phyloP scores from a whole-genome alignment of 2,329 filamentous ascomycete species.

The Fusarium tanahbumbuense region DNA sequence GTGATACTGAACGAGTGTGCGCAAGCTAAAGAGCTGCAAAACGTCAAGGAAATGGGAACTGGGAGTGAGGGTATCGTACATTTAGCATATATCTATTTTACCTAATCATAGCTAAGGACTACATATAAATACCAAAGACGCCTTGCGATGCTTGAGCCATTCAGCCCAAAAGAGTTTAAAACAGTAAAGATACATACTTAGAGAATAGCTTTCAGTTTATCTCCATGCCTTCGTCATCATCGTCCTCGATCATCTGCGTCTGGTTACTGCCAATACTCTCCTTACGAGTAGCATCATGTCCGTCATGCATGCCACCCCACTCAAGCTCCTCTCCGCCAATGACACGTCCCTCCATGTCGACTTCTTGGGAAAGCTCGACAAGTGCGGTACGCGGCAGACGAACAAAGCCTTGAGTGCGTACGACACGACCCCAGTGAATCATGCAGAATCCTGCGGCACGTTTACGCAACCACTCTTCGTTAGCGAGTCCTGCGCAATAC shows the following conservation, averaged over 20 bases:
- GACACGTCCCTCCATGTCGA: conserved; percentile 92
- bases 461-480: conserved; percentile 92
- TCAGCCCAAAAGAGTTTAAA: background rate
- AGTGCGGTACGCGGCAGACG: conserved; percentile 81
- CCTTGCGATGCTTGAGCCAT: conserved; percentile 32
- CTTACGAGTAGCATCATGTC: conserved; percentile 60
- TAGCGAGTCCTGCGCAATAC: conserved; percentile 90
- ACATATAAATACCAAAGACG: conserved; percentile 18
- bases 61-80: conserved; percentile 6
- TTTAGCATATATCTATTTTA: conserved; percentile 15
- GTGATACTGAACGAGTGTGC: background rate
- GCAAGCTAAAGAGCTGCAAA: background rate
- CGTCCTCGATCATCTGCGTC: conserved; percentile 67
- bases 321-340: conserved; percentile 86
- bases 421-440: conserved; percentile 93
- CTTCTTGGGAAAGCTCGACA: conserved; percentile 92
- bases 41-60: background rate
- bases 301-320: conserved; percentile 61
- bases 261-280: conserved; percentile 70
- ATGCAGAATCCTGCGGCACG: conserved; percentile 90
- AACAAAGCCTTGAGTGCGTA: conserved; percentile 88
- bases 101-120: conserved; percentile 5
- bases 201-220: conserved; percentile 54
- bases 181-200: background rate
- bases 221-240: conserved; percentile 74